Percentiles rank a stretch among this genome's conserved stretches.
Conservation (phyloP, 2,329 filamentous ascomycete species). For the Didymella segeticola region DNA sequence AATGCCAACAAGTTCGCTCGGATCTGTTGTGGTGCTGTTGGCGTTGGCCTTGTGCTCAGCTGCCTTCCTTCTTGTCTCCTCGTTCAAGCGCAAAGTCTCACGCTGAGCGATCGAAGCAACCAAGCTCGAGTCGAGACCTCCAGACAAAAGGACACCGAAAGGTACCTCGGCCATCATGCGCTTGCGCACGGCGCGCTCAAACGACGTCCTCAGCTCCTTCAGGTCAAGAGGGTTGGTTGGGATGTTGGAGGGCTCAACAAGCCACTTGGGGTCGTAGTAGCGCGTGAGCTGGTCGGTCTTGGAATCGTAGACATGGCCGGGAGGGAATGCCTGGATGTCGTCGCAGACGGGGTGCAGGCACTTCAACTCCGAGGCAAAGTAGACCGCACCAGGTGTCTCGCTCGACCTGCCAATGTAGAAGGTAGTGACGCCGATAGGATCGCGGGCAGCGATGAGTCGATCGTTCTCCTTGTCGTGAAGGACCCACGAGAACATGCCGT, state of each 20-base stretch:
- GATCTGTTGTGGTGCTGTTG: conserved; percentile 20
- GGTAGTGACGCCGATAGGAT: conserved; percentile 96
- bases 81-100: conserved; percentile 80
- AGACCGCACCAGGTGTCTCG: conserved; percentile 80
- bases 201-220: conserved; percentile 77
- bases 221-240: conserved; percentile 83
- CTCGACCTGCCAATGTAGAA: conserved; percentile 94
- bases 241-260: conserved; percentile 79
- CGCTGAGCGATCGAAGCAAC: conserved; percentile 95
- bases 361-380: conserved; percentile 98
- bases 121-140: conserved; percentile 93
- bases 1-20: conserved; percentile 78
- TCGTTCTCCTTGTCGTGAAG: conserved; percentile 95
- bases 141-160: conserved; percentile 93
- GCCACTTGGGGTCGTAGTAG: conserved; percentile 91
- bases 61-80: conserved; percentile 59
- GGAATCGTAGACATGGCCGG: conserved; percentile 95
- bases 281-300: conserved; percentile 82
- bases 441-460: conserved; percentile 89
- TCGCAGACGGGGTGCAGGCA: conserved; percentile 92
- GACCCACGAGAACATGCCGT: conserved; percentile 99
- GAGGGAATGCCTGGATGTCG: conserved; percentile 91
- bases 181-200: conserved; percentile 94
- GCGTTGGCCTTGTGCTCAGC: conserved; percentile 44
- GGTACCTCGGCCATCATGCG: conserved; percentile 98